Base-by-base conservation (phyloP, 441 rosid species). In the Erysimum cheiri region DNA sequence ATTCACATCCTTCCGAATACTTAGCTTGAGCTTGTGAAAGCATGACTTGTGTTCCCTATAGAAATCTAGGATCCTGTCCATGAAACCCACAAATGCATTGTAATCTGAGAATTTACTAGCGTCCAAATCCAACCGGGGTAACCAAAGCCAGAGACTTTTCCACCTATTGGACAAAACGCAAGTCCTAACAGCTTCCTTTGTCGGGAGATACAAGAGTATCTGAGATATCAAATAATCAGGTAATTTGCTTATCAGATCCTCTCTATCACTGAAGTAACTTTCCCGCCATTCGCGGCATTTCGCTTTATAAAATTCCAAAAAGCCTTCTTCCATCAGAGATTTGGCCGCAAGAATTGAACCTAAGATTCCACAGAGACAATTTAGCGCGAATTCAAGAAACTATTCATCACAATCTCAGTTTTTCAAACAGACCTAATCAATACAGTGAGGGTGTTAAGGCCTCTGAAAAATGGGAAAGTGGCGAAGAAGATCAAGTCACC, bases 181-280 rank as follows among this genome's bases (percentile, higher is more conserved):
- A 36, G 48, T 58, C 37, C 17, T 58, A 37, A 69, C 50, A 36
- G 31, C 67, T 3, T 58, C 35, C 17, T 59, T 59, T 48, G 59
- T 69, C 22, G 66, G 49, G 11, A 69, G 66, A 28, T 22, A 44
- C 6, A 15, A 69, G 46, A 69, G 59, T 5, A 35, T 59, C 15
- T 39, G 50, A 50, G 44, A 11, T 17, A 70, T 26, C 31, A 60
- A 35, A 58, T 31, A 4, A 3, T 59, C 41, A 0, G 39, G 73
- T 47, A 59, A 28, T 12, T 11, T 28, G 32, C 60, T 59, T 22
- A 59, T 57, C 36, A 56, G 1, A 47, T 44, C 65, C 7, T 63
- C 41, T 10, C n/a, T 32, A 11, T 12, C 19, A 22, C 14, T 26
- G 2, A 17, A 50, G 33, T 12, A 50, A 50, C 15, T 15, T 26